A percentile compares a stretch with the other conserved stretches of the same genome.
Conservation (phyloP, 108 stramenopile species). For the Cyclostephanos invisitatus region DNA sequence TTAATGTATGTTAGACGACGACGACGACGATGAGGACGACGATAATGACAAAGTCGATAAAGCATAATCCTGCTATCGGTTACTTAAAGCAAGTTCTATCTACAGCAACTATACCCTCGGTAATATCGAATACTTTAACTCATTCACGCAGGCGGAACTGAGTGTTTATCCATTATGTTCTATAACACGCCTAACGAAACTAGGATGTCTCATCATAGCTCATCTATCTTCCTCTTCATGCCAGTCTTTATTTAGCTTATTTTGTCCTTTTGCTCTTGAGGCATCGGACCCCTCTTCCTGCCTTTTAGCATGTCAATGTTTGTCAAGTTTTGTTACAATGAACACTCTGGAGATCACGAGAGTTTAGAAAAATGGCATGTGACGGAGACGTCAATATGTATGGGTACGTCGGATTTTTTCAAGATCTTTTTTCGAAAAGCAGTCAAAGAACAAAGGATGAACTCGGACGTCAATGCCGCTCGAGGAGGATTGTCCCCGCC, state of each 20-base stretch:
- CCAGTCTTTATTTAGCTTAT: no score
- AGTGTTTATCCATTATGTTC: no score
- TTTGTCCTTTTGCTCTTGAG: no score
- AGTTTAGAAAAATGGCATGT: not conserved
- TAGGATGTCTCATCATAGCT: no score
- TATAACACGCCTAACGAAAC: no score
- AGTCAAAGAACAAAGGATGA: no score
- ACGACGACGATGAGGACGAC: not conserved
- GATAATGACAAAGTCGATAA: not conserved
- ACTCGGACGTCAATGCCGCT: no score
- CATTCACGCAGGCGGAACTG: not conserved
- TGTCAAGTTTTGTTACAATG: constrained; percentile 47
- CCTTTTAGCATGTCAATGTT: not conserved
- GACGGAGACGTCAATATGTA: not conserved
- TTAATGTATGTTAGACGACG: constrained; percentile 4
- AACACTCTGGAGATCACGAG: constrained; percentile 22
- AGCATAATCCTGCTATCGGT: not conserved
- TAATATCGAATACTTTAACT: not conserved
- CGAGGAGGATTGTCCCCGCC: no score
- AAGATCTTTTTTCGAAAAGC: no score
- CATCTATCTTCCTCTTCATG: no score
- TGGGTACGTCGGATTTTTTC: not conserved
- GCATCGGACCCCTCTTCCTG: no score
- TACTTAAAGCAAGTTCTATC: not conserved
- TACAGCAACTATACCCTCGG: not conserved